These are phyloP conservation scores for Penicillium sp. DNA, from an alignment of 2,329 filamentous ascomycete species.

Conservation along the genomic window DNA sequence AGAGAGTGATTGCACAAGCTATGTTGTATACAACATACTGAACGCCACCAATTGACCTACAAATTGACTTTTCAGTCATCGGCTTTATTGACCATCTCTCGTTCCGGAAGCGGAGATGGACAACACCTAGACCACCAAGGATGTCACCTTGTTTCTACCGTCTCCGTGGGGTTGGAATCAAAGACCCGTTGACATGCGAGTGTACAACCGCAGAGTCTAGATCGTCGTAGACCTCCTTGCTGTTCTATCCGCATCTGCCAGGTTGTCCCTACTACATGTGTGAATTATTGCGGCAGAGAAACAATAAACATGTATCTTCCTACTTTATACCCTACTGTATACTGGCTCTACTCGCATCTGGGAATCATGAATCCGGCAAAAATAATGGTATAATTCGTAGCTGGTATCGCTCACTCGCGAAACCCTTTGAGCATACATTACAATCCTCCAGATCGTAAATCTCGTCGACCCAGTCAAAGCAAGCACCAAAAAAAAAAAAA, in stretches of 20 bases:
- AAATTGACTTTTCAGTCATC: not conserved
- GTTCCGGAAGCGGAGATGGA: not conserved
- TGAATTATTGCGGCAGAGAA: too few relatives aligned
- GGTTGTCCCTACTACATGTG: too few relatives aligned
- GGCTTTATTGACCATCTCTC: not conserved
- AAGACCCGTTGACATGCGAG: not conserved
- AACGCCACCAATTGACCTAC: too few relatives aligned
- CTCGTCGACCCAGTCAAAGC: conserved; percentile 4
- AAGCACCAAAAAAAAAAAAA: not conserved
- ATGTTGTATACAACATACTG: too few relatives aligned
- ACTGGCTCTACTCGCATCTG: not conserved
- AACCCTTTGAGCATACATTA: conserved; percentile 7
- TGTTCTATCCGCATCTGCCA: too few relatives aligned
- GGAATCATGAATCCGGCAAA: not conserved
- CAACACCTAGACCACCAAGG: not conserved
- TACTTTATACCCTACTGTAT: not conserved
- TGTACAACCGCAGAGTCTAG: not conserved
- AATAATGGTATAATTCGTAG: conserved; percentile 7
- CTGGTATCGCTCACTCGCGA: not conserved
- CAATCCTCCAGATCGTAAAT: conserved; percentile 4
- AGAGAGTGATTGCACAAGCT: too few relatives aligned
- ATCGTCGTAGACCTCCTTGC: not conserved
- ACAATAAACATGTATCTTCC: not conserved
- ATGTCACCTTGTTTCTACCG: not conserved
- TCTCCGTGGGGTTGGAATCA: not conserved